Evolutionary conservation across 768 basidiomycete genomes (phyloP).

Genomic region (Boletus eberwhitei): DNA sequence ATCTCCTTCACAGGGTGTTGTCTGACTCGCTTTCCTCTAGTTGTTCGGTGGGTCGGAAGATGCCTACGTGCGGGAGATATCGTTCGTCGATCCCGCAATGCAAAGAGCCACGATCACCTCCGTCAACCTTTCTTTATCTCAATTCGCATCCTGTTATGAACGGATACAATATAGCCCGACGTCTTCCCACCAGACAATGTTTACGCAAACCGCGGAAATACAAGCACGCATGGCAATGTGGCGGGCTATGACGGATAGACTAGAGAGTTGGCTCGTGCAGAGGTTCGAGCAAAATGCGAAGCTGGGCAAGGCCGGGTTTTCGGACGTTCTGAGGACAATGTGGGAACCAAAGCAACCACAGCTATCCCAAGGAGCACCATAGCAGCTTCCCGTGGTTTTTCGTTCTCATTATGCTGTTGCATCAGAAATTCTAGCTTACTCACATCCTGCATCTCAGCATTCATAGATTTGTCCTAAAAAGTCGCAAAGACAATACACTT

Average conservation of each 20-base stretch:
- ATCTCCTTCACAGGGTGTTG: conserved; percentile 1
- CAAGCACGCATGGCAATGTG: conserved; percentile 79
- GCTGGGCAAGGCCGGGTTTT: conserved; percentile 84
- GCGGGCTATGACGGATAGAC: conserved; percentile 74
- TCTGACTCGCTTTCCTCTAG: conserved; percentile 36
- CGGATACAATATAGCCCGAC: conserved; percentile 81
- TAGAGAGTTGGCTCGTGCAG: conserved; percentile 84
- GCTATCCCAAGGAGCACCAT: conserved; percentile 31
- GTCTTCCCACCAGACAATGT: conserved; percentile 61
- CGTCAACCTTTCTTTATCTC: conserved; percentile 91
- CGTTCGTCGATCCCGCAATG: conserved; percentile 82
- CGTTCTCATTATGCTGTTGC: conserved; percentile 3
- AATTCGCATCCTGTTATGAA: conserved; percentile 91
- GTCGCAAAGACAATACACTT: conserved; percentile 23
- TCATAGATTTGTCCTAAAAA: conserved; percentile 26
- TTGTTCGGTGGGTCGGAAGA: conserved; percentile 91
- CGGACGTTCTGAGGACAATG: conserved; percentile 77
- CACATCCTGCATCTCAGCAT: conserved; percentile 7
- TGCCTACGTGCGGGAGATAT: conserved; percentile 92
- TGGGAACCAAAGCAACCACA: conserved; percentile 68
- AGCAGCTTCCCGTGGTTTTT: conserved; percentile 7
- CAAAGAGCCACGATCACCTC: conserved; percentile 84
- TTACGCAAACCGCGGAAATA: conserved; percentile 89
- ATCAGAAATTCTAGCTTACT: conserved; percentile 1
- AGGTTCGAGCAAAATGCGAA: conserved; percentile 92